These are phyloP conservation scores for Aquilaria sinensis DNA, from an alignment of 345 rosid genomes.

Conservation along the genomic window DNA sequence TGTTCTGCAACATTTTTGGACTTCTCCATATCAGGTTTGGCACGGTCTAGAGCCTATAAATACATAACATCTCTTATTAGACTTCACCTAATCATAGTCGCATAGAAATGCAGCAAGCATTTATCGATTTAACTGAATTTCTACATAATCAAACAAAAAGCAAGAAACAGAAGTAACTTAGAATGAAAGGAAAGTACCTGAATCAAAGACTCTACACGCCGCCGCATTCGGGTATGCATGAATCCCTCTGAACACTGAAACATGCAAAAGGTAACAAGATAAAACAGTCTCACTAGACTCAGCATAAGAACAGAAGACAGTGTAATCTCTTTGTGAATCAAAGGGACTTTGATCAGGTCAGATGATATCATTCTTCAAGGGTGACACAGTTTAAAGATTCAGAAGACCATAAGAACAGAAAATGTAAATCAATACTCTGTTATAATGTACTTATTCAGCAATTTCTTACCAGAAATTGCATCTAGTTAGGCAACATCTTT, in stretches of 20 bases:
- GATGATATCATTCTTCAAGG: too few species aligned
- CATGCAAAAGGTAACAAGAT: constrained; percentile 5
- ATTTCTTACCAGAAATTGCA: too few species aligned
- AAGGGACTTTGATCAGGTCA: too few species aligned
- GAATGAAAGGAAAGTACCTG: constrained; percentile 40
- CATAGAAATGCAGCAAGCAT: not conserved
- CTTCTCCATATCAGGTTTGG: constrained; percentile 52
- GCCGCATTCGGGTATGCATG: constrained; percentile 96
- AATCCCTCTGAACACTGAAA: constrained; percentile 86
- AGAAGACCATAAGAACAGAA: too few species aligned
- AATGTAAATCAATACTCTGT: too few species aligned
- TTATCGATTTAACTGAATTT: not conserved
- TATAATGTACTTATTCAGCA: too few species aligned
- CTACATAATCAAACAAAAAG: not conserved
- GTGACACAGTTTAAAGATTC: too few species aligned
- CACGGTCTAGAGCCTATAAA: constrained; percentile 53
- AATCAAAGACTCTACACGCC: constrained; percentile 87
- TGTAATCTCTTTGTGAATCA: too few species aligned
- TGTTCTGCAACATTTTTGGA: constrained; percentile 23
- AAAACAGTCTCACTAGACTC: not conserved
- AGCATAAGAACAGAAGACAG: too few species aligned
- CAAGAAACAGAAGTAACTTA: constrained; percentile 2
- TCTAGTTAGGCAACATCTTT: too few species aligned
- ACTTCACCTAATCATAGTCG: not conserved
- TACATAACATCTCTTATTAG: not conserved